Evolutionary conservation across 441 rosid genomes (phyloP), one percentile per base, ranked within the genome.

Genomic region (Euphorbia neoarborescens): DNA sequence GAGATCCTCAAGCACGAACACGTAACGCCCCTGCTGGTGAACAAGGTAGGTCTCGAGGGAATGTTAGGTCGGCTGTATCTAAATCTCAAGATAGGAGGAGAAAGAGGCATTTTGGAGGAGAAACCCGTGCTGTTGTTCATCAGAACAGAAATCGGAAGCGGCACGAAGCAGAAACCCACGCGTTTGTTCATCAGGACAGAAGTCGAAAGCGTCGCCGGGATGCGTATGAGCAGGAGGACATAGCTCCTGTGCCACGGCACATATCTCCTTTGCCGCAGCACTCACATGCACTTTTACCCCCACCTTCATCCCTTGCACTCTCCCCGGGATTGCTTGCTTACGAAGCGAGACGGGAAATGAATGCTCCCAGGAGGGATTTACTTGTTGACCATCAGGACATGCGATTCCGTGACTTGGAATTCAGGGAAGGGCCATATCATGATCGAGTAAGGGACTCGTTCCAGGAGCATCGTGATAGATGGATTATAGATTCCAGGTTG

Each of bases 281-380:
- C 13, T n/a, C 34, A 5, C 32, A 2, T 44, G 32, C 14, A 54
- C 72, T 69, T 51, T 25, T 65, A 11, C 60, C n/a, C n/a, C n/a
- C 28, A 30, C 38, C 70, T 24, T 48, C 68, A n/a, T 57, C 65
- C 11, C 27, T 54, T 59, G 50, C n/a, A 38, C 58, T 22, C 53
- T 15, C 53, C 28, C 68, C 62, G 12, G 35, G 19, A n/a, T 15
- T 56, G 28, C 66, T 59, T 71, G 75, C 69, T 17, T 71, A 61
- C 30, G 60, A 76, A 28, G 38, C 58, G 72, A 30, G 32, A 1
- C 56, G 11, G 13, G 71, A 32, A 19, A 70, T 56, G 65, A 58
- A 68, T 59, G 44, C 7, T 22, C 54, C 59, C 32, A 44, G 71
- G 27, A 67, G 78, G 75, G 60, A 75, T 50, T 54, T 50, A 28